A percentile compares a stretch with the other conserved stretches of the same genome.
Conservation (phyloP, 345 rosid genomes). For the Hibiscus trionum region DNA sequence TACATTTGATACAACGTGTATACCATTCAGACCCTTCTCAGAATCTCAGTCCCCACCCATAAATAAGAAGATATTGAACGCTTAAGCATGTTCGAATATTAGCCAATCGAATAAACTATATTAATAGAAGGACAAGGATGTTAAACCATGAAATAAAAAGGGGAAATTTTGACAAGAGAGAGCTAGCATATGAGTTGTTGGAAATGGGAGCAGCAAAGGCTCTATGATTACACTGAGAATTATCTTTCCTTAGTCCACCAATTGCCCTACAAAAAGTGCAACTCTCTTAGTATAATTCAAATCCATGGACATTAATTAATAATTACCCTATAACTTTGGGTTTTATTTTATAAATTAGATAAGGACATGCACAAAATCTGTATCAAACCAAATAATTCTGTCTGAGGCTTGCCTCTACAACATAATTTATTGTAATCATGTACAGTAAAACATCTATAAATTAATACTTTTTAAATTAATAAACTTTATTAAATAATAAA, state of each 20-base stretch:
- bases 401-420: neutral
- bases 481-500: too few relatives aligned
- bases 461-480: too few relatives aligned
- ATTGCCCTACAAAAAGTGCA: neutral
- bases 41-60: too few relatives aligned
- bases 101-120: neutral
- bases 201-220: conserved; percentile 1
- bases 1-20: too few relatives aligned
- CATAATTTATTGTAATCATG: neutral
- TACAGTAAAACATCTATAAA: too few relatives aligned
- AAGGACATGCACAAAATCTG: conserved; percentile 5
- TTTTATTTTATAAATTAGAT: neutral
- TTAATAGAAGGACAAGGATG: neutral
- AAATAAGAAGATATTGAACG: too few relatives aligned
- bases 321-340: neutral
- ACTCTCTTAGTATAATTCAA: neutral
- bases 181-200: neutral
- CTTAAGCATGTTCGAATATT: too few relatives aligned
- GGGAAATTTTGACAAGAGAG: neutral
- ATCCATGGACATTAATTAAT: neutral
- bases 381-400: neutral
- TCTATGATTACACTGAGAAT: neutral
- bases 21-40: too few relatives aligned
- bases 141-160: neutral
- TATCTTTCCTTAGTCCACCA: neutral